phyloP scores from a whole-genome alignment of 2,329 filamentous ascomycete genomes.

The Cladosporium sp. region DNA sequence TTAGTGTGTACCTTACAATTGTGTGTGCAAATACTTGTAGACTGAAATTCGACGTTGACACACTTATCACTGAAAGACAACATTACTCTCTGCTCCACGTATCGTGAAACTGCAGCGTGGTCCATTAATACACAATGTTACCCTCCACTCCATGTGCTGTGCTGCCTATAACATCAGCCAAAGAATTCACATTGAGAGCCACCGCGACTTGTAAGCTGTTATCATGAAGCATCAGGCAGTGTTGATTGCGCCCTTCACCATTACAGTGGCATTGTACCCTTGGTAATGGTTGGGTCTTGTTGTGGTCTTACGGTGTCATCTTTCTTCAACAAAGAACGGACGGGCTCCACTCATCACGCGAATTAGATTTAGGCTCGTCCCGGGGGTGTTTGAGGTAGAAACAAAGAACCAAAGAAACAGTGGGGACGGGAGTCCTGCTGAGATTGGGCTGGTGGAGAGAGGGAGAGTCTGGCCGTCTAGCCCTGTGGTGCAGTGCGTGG shows the following conservation, averaged over 20 bases:
- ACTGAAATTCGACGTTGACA: no score
- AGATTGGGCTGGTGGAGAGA: neutral
- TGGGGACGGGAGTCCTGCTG: neutral
- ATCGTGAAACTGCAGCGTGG: no score
- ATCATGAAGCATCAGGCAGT: no score
- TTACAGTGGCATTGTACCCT: no score
- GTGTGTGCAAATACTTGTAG: no score
- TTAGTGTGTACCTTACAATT: no score
- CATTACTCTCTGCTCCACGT: no score
- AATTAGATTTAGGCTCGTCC: neutral
- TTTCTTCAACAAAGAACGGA: neutral
- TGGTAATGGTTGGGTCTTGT: no score
- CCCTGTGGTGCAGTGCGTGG: neutral
- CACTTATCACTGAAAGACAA: no score
- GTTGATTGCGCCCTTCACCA: no score
- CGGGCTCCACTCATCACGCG: neutral
- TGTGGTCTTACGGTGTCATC: neutral
- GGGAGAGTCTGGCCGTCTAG: neutral
- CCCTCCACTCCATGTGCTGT: neutral
- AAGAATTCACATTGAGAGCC: neutral
- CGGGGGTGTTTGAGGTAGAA: neutral
- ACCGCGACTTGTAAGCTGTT: no score
- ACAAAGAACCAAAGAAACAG: constrained; percentile 7
- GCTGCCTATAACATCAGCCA: neutral
- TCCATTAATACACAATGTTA: neutral